Evolutionary conservation across 2,329 filamentous ascomycete species (phyloP).

Genomic region (Scedosporium aurantiacum): DNA sequence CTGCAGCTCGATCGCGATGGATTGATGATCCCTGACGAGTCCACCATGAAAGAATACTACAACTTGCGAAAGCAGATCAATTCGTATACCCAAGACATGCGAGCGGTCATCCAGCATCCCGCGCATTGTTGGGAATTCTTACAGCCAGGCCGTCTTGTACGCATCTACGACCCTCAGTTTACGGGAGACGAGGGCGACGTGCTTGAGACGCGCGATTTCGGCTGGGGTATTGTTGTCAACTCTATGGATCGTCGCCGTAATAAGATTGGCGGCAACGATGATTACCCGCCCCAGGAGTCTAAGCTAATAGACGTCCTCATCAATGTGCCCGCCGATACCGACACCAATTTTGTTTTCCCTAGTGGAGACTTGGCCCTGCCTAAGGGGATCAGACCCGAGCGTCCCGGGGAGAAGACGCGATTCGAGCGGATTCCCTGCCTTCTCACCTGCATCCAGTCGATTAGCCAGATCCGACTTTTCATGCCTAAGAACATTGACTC

Average conservation of each 20-base stretch:
- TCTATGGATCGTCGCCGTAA: constrained; percentile 53
- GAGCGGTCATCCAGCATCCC: constrained; percentile 82
- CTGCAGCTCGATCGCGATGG: constrained; percentile 64
- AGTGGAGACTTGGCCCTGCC: constrained; percentile 31
- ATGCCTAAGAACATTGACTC: constrained; percentile 57
- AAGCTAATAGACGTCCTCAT: constrained; percentile 78
- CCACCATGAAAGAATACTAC: constrained; percentile 87
- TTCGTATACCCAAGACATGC: constrained; percentile 78
- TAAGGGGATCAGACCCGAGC: constrained; percentile 52
- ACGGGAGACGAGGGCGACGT: constrained; percentile 28
- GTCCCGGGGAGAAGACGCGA: constrained; percentile 53
- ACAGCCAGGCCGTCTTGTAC: constrained; percentile 76
- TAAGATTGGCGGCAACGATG: constrained; percentile 52
- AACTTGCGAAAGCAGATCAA: constrained; percentile 76
- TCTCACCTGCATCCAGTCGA: constrained; percentile 71
- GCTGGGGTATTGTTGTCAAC: constrained; percentile 84
- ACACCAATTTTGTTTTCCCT: constrained; percentile 27
- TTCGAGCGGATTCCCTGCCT: constrained; percentile 81
- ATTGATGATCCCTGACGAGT: constrained; percentile 74
- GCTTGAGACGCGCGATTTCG: constrained; percentile 52
- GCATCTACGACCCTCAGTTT: constrained; percentile 59
- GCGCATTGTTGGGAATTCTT: constrained; percentile 76
- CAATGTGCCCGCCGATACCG: constrained; percentile 38
- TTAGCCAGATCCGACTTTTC: constrained; percentile 76
- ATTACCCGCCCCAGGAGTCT: constrained; percentile 62